phyloP scores from a whole-genome alignment of 495 filamentous ascomycete genomes.

The Pseudevernia furfuracea region DNA sequence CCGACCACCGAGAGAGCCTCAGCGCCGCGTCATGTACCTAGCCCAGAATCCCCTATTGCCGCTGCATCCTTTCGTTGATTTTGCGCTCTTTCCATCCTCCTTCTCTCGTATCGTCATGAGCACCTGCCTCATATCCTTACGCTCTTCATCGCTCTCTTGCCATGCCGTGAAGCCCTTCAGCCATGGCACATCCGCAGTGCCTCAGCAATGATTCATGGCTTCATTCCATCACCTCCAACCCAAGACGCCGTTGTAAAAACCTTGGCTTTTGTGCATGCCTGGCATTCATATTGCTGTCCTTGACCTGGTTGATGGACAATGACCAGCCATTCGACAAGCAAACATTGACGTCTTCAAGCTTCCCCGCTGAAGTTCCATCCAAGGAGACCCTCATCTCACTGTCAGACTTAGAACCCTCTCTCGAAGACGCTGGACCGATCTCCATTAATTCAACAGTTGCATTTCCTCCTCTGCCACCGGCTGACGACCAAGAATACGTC shows the following conservation, averaged over 20 bases:
- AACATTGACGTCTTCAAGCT: neutral
- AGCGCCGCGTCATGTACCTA: too few species aligned
- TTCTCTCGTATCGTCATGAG: neutral
- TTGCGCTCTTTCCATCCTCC: neutral
- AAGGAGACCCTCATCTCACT: neutral
- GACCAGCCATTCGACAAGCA: neutral
- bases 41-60: too few species aligned
- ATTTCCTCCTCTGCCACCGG: slow-evolving; percentile 13
- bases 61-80: too few species aligned
- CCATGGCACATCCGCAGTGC: neutral
- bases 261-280: neutral
- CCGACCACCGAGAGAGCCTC: too few species aligned
- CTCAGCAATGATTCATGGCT: neutral
- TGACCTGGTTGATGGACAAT: neutral
- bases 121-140: neutral
- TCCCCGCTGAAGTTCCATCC: neutral
- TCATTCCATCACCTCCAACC: neutral
- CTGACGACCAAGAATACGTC: slow-evolving; percentile 24
- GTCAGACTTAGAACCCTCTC: neutral
- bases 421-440: neutral
- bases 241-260: neutral
- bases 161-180: neutral
- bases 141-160: neutral
- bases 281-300: neutral
- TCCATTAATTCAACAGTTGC: neutral